phyloP scores from a whole-genome alignment of 192 early-diverging fungal genomes.

The Gonapodya prolifera region DNA sequence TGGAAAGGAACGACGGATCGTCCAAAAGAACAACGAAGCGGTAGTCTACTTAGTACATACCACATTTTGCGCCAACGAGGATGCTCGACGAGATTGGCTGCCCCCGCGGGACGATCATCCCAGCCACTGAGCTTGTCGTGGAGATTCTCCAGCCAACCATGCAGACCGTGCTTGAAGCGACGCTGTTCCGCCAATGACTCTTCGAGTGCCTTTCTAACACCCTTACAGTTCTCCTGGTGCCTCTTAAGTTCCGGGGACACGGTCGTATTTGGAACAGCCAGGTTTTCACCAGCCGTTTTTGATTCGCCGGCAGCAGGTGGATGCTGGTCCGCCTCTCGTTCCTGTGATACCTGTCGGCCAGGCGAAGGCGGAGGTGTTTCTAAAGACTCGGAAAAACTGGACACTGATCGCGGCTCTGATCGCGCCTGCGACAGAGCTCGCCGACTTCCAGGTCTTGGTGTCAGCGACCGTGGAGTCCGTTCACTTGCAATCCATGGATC shows the following conservation, averaged over 20 bases:
- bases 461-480: not conserved
- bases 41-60: not conserved
- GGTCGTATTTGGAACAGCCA: not conserved
- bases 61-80: not conserved
- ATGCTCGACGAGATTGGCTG: not conserved
- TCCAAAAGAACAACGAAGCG: not conserved
- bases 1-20: no score
- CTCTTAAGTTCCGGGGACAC: no score
- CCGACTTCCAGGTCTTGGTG: not conserved
- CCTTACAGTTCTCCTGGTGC: not conserved
- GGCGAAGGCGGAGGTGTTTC: not conserved
- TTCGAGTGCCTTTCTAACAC: not conserved
- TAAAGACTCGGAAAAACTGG: no score
- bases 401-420: not conserved
- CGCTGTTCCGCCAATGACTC: not conserved
- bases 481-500: constrained; percentile 2
- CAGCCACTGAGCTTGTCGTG: not conserved
- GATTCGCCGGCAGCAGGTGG: not conserved
- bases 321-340: not conserved
- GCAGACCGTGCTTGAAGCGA: not conserved
- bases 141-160: not conserved
- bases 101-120: not conserved
- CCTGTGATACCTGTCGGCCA: not conserved
- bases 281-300: not conserved
- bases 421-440: not conserved